phyloP scores from a whole-genome alignment of 2,329 filamentous ascomycete species.

The Neonectria magnoliae region DNA sequence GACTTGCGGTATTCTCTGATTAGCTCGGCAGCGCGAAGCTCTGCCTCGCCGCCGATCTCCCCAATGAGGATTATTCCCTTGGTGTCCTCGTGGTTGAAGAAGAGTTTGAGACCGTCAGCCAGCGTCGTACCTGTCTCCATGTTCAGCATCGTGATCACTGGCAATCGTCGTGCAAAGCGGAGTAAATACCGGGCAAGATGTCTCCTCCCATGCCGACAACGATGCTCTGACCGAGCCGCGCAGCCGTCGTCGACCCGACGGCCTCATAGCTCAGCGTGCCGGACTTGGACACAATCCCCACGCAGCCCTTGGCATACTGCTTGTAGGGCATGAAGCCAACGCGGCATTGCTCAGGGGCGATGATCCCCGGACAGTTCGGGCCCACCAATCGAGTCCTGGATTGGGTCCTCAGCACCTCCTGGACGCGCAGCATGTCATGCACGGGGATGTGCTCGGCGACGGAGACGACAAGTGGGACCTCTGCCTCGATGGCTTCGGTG shows the following conservation, averaged over 20 bases:
- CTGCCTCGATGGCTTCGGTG: conserved; percentile 79
- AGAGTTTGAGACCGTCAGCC: conserved; percentile 73
- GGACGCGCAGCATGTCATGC: conserved; percentile 77
- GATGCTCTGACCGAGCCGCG: conserved; percentile 80
- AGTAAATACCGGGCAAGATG: conserved; percentile 66
- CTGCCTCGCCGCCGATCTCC: conserved; percentile 76
- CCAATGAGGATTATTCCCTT: conserved; percentile 78
- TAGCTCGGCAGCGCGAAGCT: conserved; percentile 77
- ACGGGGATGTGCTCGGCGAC: conserved; percentile 84
- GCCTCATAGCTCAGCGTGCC: conserved; percentile 85
- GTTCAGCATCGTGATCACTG: neutral
- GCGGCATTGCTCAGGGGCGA: conserved; percentile 74
- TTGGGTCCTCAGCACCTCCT: conserved; percentile 77
- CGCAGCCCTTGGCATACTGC: conserved; percentile 63
- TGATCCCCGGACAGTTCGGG: conserved; percentile 84
- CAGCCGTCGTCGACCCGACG: conserved; percentile 76
- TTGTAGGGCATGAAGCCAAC: conserved; percentile 55
- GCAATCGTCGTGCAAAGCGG: neutral
- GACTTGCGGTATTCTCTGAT: conserved; percentile 71
- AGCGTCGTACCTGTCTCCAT: conserved; percentile 67
- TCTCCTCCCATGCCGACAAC: conserved; percentile 84
- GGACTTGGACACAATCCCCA: conserved; percentile 83
- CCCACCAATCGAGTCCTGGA: conserved; percentile 78
- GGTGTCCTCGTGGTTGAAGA: conserved; percentile 74
- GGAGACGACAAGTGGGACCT: conserved; percentile 80